Evolutionary conservation across 2,329 filamentous ascomycete species (phyloP).

Genomic region (Zymoseptoria pseudotritici): DNA sequence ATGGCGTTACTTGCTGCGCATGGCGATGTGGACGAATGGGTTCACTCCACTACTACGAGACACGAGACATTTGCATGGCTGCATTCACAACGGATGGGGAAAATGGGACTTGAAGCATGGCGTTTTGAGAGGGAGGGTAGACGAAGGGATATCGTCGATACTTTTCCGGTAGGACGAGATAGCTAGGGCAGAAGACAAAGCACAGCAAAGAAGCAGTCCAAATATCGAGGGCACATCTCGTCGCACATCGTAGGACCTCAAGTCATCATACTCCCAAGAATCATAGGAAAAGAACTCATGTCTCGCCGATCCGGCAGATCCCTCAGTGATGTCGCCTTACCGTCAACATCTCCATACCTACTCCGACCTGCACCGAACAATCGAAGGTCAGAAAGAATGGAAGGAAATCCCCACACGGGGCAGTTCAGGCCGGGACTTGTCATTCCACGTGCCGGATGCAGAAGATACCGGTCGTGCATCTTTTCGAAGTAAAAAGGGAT

Average conservation of each 20-base stretch:
- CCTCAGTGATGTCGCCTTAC: too few relatives aligned
- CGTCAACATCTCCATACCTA: too few relatives aligned
- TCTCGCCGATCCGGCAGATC: too few relatives aligned
- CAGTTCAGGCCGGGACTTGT: too few relatives aligned
- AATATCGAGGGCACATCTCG: too few relatives aligned
- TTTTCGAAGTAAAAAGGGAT: background rate
- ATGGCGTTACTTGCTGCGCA: background rate
- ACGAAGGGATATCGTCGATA: background rate
- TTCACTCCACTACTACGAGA: background rate
- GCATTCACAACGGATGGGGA: background rate
- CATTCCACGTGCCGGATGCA: slow-evolving; percentile 4
- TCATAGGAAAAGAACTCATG: too few relatives aligned
- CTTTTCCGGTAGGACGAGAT: background rate
- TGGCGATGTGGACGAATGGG: background rate
- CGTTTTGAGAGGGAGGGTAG: background rate
- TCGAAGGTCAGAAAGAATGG: too few relatives aligned
- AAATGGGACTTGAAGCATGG: background rate
- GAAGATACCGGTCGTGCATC: background rate
- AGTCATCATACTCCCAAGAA: too few relatives aligned
- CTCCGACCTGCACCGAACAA: too few relatives aligned
- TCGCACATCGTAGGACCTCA: too few relatives aligned
- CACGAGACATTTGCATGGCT: background rate
- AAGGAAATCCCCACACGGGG: too few relatives aligned
- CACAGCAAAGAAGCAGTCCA: too few relatives aligned
- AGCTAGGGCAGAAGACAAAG: background rate